phyloP scores from a whole-genome alignment of 768 basidiomycete species.

The Collybia mongolica region DNA sequence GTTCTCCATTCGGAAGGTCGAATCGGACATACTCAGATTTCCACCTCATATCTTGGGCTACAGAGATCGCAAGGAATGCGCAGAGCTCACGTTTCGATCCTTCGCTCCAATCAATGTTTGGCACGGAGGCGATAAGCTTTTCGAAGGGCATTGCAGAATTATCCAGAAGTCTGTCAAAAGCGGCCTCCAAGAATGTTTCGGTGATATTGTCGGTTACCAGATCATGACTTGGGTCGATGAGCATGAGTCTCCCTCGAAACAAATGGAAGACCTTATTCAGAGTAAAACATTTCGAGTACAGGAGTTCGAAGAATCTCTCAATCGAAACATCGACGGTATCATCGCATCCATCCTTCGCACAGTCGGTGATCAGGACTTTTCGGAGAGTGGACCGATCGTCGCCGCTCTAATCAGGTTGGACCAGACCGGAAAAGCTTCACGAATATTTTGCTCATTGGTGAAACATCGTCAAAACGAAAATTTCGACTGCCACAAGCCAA shows the following conservation, averaged over 20 bases:
- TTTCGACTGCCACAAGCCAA: constrained; percentile 59
- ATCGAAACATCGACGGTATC: constrained; percentile 53
- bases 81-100: constrained; percentile 60
- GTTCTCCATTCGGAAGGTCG: constrained; percentile 53
- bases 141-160: constrained; percentile 62
- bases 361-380: constrained; percentile 67
- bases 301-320: constrained; percentile 36
- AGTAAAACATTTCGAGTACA: constrained; percentile 26
- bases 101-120: constrained; percentile 71
- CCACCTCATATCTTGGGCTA: constrained; percentile 80
- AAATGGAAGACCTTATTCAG: constrained; percentile 34
- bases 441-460: constrained; percentile 50
- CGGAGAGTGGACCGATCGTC: constrained; percentile 47
- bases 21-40: constrained; percentile 56
- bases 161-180: constrained; percentile 46
- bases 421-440: constrained; percentile 31
- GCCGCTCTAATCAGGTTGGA: constrained; percentile 38
- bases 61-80: constrained; percentile 60
- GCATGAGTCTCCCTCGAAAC: constrained; percentile 18
- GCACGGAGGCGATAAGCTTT: constrained; percentile 39
- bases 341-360: constrained; percentile 58
- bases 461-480: constrained; percentile 47
- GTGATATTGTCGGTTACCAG: constrained; percentile 65
- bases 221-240: constrained; percentile 47
- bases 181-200: constrained; percentile 63